Conservation (phyloP, 2,329 filamentous ascomycete species). For the Verticillium nubilum region DNA sequence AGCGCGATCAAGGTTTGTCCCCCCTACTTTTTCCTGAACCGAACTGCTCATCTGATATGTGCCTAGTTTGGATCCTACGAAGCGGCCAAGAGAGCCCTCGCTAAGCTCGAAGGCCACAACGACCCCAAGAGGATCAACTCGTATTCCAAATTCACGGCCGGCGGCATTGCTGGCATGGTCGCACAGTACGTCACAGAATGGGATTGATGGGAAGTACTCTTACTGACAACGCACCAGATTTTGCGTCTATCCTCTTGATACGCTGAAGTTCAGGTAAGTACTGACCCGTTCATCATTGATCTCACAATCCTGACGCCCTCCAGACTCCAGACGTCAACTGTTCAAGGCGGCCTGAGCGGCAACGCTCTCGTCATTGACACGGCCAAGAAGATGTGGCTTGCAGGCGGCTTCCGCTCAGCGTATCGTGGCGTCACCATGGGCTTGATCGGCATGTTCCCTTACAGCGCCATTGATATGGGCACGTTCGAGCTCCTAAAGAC, state of each 20-base stretch:
- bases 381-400: slow-evolving; percentile 77
- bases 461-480: slow-evolving; percentile 92
- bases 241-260: slow-evolving; percentile 91
- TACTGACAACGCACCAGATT: slow-evolving; percentile 45
- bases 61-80: slow-evolving; percentile 90
- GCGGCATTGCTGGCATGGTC: slow-evolving; percentile 87
- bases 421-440: slow-evolving; percentile 95
- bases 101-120: slow-evolving; percentile 79
- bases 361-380: slow-evolving; percentile 79
- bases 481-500: slow-evolving; percentile 92
- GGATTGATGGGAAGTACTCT: not conserved
- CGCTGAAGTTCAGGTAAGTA: slow-evolving; percentile 59
- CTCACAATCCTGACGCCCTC: slow-evolving; percentile 28
- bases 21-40: not conserved
- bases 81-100: slow-evolving; percentile 83
- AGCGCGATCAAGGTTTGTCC: slow-evolving; percentile 76
- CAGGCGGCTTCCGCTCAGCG: slow-evolving; percentile 68
- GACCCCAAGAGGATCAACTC: slow-evolving; percentile 75
- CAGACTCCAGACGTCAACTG: slow-evolving; percentile 91
- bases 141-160: slow-evolving; percentile 84
- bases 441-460: slow-evolving; percentile 93
- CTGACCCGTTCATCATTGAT: not conserved
- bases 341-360: slow-evolving; percentile 76
- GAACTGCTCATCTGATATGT: not conserved
- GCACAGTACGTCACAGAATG: slow-evolving; percentile 61